Evolutionary conservation across 1,284 basidiomycete species (phyloP), one percentile per base, ranked within the genome.

Genomic region (Rhodotorula sp.): DNA sequence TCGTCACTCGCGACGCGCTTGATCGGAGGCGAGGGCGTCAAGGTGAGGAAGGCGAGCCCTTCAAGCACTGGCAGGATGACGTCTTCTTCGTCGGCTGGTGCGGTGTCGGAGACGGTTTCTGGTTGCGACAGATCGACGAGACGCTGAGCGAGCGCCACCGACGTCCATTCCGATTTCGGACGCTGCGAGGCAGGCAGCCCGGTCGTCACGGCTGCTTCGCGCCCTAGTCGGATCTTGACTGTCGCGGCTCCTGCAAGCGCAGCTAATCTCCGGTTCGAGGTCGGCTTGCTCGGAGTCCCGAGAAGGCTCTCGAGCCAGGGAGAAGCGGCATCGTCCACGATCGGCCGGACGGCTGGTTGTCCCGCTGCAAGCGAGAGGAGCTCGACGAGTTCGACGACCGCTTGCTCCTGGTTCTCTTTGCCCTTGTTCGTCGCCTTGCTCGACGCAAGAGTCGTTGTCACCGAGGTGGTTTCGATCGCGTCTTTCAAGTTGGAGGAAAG

Each of bases 11-110:
- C 82, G 47, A 80, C 79, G 73, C 89, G 88, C 26, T 80, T 92
- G 91, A 70, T 15, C 20, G 58, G 10, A 74, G 91, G 84, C 1
- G 81, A 74, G 0, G 91, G 84, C 72, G 88, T 86, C 48, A 86
- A 83, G 70, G 88, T 91, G 68, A 93, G 86, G 80, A 94, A 91
- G 14, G 90, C 90, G 64, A 97, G 82, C 0, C 89, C 92, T 82
- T 97, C 93, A 26, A 94, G 64, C 8, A 49, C 43, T 1, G 64
- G 59, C 7, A 59, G 65, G 83, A 12, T 87, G 54, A 51, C 58
- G 3, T 39, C 48, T 23, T 54, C 29, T 5, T 59, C 26, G 23
- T 16, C 54, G n/a, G 54, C 3, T 8, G 48, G 6, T 51, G 20
- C 49, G 49, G 2, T 51, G 20, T 20, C 49, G 18, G 18, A 15